Base-by-base conservation (phyloP, 371 early-diverging fungal genomes). In the Lichtheimia hyalospora region DNA sequence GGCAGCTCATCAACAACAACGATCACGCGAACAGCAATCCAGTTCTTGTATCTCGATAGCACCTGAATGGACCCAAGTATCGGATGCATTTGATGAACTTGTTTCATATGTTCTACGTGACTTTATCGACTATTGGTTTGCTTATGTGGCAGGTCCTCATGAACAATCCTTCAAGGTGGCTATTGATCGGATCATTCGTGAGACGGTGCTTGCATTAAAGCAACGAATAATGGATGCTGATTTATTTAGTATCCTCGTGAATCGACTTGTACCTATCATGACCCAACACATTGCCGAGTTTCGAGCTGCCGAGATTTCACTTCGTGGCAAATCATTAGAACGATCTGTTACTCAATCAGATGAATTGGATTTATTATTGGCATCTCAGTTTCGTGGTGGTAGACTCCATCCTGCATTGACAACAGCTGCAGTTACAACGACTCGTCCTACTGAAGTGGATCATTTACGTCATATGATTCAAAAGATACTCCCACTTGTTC, bases 381-480 rank as follows among this genome's bases (percentile, higher is more conserved):
- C 88, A 5, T 66, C 77, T 24, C 82, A 87, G 51, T 91, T 87
- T 61, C 66, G 82, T 13, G 58, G 65, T 5, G 88, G 90, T 16
- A 77, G 68, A 28, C 68, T 86, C n/a, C 89, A 89, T 64, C 70
- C 70, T 0, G 91, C 88, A 5, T 53, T 85, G 20, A 77, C 83
- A 16, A 79, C 82, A 1, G 75, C 75, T 3, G 76, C 81, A 4
- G 62, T 68, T n/a, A 75, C 75, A 6, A 80, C 76, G 1, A 80
- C 76, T 2, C 67, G 74, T 27, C 77, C 84, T 1, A 79, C 85
- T 0, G 82, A 83, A 60, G 79, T 74, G 2, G 86, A 73, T 0
- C 87, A 94, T 67, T 74, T 95, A n/a, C 77, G 95, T 14, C 69
- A 69, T 2, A 60, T 89, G 10, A 67, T 89, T 4, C 90, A 86